Evolutionary conservation across 257 asterid species (phyloP).

Genomic region (Asclepias syriaca): DNA sequence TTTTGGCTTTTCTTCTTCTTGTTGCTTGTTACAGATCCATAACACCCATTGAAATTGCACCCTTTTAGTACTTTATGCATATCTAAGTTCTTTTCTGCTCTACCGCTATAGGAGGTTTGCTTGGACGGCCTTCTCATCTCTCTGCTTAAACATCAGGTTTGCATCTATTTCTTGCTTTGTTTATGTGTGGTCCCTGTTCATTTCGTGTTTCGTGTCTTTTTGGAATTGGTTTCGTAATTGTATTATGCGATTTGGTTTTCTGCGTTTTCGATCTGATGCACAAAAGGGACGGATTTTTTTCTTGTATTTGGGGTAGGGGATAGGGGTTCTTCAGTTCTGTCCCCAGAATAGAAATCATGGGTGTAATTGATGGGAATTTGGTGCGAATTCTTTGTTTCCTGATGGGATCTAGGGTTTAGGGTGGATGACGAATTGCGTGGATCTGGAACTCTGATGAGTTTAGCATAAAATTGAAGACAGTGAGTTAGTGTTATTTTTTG

Average conservation of each 20-base stretch:
- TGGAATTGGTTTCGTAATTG: background rate
- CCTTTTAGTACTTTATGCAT: background rate
- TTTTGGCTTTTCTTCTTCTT: no score
- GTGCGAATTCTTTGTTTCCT: background rate
- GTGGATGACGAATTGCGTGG: slow-evolving; percentile 2
- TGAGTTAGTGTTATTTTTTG: background rate
- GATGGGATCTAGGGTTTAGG: slow-evolving; percentile 15
- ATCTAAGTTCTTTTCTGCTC: background rate
- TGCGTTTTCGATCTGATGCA: slow-evolving; percentile 23
- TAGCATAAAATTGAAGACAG: background rate
- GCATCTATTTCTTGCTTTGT: background rate
- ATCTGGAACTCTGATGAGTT: slow-evolving; percentile 8
- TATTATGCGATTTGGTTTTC: slow-evolving; percentile 8
- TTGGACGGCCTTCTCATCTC: slow-evolving; percentile 39
- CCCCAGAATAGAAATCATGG: background rate
- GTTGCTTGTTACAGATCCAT: slow-evolving; percentile 30
- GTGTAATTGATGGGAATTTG: background rate
- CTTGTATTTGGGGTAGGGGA: slow-evolving; percentile 8
- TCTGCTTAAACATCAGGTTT: slow-evolving; percentile 19
- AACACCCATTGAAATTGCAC: background rate
- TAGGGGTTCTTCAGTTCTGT: no score
- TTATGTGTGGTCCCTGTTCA: background rate
- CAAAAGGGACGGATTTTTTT: background rate
- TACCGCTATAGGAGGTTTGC: slow-evolving; percentile 1
- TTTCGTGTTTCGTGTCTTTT: background rate